A percentile compares a stretch with the other conserved stretches of the same genome.
These are phyloP conservation scores for Urochloa ruziziensis DNA, from an alignment of 176 grass and related monocot genomes.

Conservation along the genomic window DNA sequence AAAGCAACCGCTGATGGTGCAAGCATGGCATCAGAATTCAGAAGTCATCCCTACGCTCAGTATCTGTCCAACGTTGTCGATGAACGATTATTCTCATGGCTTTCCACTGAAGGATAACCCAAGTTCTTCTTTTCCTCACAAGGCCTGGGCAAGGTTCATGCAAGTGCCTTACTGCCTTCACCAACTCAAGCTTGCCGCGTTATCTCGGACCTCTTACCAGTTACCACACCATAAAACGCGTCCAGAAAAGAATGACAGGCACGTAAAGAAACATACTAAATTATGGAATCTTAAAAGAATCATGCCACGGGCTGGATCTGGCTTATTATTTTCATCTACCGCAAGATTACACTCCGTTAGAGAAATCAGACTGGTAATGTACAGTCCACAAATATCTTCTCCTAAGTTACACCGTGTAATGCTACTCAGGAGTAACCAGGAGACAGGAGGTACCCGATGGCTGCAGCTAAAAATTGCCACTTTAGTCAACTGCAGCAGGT, in stretches of 20 bases:
- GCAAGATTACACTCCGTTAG: not conserved
- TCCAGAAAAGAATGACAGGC: not conserved
- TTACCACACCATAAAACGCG: not conserved
- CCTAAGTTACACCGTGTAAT: not conserved
- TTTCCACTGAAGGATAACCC: not conserved
- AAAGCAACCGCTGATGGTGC: no score
- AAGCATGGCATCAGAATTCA: not conserved
- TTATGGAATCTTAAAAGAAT: not conserved
- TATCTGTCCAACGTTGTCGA: not conserved
- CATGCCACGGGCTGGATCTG: not conserved
- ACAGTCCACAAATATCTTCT: not conserved
- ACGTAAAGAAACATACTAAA: not conserved
- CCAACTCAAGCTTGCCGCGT: not conserved
- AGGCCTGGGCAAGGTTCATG: not conserved
- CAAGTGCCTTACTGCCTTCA: no score
- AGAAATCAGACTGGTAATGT: not conserved
- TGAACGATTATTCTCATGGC: not conserved
- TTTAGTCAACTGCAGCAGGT: slow-evolving; percentile 26
- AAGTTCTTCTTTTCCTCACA: not conserved
- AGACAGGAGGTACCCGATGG: not conserved
- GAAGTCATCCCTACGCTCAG: not conserved
- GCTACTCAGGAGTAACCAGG: not conserved
- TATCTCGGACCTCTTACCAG: not conserved
- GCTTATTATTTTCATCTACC: slow-evolving; percentile 9
- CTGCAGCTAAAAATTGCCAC: slow-evolving; percentile 21